Conservation (phyloP, 345 rosid species). For the Rhodamnia argentea region DNA sequence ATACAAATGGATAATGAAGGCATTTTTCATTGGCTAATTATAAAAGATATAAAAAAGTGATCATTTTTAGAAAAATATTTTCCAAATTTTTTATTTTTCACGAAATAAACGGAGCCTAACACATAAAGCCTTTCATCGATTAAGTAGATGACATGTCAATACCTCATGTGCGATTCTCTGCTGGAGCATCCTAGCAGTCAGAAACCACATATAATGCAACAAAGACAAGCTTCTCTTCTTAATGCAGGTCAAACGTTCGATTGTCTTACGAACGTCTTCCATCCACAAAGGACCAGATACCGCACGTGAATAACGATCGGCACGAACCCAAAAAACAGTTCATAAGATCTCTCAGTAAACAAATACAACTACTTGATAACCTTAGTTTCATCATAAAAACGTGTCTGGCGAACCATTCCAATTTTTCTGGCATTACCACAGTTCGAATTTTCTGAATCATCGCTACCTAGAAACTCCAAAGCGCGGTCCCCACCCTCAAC, state of each 20-base stretch:
- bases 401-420: neutral
- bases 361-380: neutral
- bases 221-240: neutral
- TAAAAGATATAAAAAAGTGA: no score
- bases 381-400: neutral
- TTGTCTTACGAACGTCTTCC: neutral
- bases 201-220: neutral
- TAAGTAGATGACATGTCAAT: neutral
- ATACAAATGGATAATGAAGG: no score
- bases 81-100: no score
- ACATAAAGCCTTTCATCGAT: neutral
- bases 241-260: neutral
- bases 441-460: neutral
- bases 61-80: no score
- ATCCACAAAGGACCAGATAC: neutral
- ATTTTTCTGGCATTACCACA: neutral
- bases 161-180: neutral
- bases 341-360: neutral
- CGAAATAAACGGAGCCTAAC: no score
- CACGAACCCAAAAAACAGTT: neutral
- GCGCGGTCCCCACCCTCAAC: neutral
- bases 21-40: no score
- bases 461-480: neutral
- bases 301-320: neutral
- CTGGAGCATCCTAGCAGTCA: neutral